Percentiles rank a stretch among this genome's conserved stretches.
These are phyloP conservation scores for Hypericum perforatum DNA, from an alignment of 345 rosid species.

Conservation along the genomic window DNA sequence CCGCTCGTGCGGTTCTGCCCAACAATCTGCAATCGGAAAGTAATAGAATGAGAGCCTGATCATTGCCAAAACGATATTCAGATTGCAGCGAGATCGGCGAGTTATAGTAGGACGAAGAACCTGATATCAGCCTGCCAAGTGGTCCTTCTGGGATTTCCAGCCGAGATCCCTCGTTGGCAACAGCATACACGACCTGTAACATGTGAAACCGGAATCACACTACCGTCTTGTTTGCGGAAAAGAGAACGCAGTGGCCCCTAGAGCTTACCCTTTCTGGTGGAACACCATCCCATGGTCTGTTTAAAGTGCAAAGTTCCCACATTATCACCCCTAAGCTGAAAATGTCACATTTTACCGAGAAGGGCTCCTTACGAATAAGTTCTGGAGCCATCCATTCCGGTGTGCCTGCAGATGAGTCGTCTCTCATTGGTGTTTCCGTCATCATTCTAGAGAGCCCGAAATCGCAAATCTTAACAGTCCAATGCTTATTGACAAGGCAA, in stretches of 20 bases:
- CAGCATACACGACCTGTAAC: slow-evolving; percentile 77
- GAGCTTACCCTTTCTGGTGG: slow-evolving; percentile 71
- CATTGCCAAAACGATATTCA: neutral
- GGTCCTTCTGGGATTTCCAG: slow-evolving; percentile 90
- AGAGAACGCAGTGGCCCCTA: too few species aligned
- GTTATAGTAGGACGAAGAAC: slow-evolving; percentile 17
- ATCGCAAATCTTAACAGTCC: slow-evolving; percentile 91
- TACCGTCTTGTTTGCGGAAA: too few species aligned
- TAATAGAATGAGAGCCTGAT: neutral
- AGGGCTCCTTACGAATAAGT: slow-evolving; percentile 80
- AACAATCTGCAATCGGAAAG: slow-evolving; percentile 53
- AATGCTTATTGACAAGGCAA: slow-evolving; percentile 85
- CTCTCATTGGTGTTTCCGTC: slow-evolving; percentile 59
- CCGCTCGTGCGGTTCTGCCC: slow-evolving; percentile 74
- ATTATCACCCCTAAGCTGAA: slow-evolving; percentile 96
- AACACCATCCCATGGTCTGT: slow-evolving; percentile 95
- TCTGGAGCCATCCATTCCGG: slow-evolving; percentile 99
- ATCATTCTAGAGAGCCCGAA: slow-evolving; percentile 92
- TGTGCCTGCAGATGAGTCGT: slow-evolving; percentile 86
- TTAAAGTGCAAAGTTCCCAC: slow-evolving; percentile 95
- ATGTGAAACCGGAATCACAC: neutral
- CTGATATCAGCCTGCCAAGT: slow-evolving; percentile 77
- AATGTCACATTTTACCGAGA: slow-evolving; percentile 94
- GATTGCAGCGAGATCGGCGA: neutral
- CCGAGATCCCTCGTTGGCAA: slow-evolving; percentile 80